A percentile compares a stretch with the other conserved stretches of the same genome.
Conservation (phyloP, 2,329 filamentous ascomycete genomes). For the Daldinia sp. region DNA sequence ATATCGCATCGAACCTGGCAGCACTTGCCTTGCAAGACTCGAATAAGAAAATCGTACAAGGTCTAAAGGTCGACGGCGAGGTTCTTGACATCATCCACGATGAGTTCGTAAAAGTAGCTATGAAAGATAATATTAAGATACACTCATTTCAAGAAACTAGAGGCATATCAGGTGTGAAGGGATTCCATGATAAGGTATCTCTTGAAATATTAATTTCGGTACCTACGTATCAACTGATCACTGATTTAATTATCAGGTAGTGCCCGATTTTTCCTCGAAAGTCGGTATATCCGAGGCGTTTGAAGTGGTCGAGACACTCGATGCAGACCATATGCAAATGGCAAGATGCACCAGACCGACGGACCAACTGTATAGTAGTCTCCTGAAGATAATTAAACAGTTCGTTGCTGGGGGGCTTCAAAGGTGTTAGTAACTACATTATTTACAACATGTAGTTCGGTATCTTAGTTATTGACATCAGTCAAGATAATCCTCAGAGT, state of each 20-base stretch:
- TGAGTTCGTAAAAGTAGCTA: slow-evolving; percentile 45
- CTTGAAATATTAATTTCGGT: neutral
- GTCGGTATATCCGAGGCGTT: neutral
- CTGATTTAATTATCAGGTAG: neutral
- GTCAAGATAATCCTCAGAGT: neutral
- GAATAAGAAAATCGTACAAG: slow-evolving; percentile 46
- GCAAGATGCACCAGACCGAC: neutral
- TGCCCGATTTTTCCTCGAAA: neutral
- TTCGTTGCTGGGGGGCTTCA: neutral
- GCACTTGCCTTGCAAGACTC: slow-evolving; percentile 47
- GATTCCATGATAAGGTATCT: neutral
- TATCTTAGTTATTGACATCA: neutral
- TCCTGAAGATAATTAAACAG: neutral
- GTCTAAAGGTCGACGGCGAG: slow-evolving; percentile 48
- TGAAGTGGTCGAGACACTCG: neutral
- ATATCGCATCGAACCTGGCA: slow-evolving; percentile 47
- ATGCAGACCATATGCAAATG: neutral
- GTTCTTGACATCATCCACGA: slow-evolving; percentile 51
- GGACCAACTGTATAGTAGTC: neutral
- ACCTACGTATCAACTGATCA: neutral
- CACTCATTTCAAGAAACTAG: slow-evolving; percentile 52
- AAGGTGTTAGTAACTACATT: neutral
- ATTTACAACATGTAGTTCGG: neutral
- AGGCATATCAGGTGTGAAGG: slow-evolving; percentile 47
- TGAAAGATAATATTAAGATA: slow-evolving; percentile 44